Evolutionary conservation across 805 yeast species (phyloP), one percentile per base, ranked within the genome.

Genomic region (Tetrapisispora iriomotensis): DNA sequence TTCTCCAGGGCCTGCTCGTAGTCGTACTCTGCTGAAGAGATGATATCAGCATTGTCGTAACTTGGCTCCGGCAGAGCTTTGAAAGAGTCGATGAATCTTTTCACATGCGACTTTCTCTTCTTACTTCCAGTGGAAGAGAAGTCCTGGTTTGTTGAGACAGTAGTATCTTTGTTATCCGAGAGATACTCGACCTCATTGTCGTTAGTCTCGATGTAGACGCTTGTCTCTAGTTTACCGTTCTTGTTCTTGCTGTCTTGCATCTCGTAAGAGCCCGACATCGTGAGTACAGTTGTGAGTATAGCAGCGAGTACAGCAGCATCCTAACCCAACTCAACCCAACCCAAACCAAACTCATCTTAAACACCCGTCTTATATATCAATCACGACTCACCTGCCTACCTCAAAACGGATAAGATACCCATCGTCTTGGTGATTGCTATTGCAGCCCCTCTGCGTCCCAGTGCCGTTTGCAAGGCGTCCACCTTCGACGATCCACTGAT

Each of bases 21-120:
- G 19, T 33, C 36, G 12, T 23, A 15, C 21, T 36, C 25, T 17
- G 44, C 39, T 9, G 36, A 19, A 15, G 33, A 37, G 3, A 37
- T 36, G 12, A 35, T 36, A 8, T 35, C 24, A 29, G 29, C 36
- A 22, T 22, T 26, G 8, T 34, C 19, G 13, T 31, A 19, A 18
- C 14, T 33, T 17, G 37, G 37, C 3, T 20, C 18, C 6, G 19
- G 30, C 15, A 30, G 22, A 13, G 14, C 17, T 14, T 21, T 34
- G 37, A 51, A 51, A 8, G 54, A 49, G 28, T 51, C 53, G 19
- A 45, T 32, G 24, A 51, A 46, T 24, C 45, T 30, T 27, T 23
- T 32, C 13, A 45, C 21, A 27, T 36, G 26, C 12, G 41, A 31
- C 9, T 32, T 35, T 17, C 28, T 34, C 14, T 26, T 26, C 21